A percentile compares a stretch with the other conserved stretches of the same genome.
Conservation (phyloP, 2,329 filamentous ascomycete species). For the Beauveria sp. region DNA sequence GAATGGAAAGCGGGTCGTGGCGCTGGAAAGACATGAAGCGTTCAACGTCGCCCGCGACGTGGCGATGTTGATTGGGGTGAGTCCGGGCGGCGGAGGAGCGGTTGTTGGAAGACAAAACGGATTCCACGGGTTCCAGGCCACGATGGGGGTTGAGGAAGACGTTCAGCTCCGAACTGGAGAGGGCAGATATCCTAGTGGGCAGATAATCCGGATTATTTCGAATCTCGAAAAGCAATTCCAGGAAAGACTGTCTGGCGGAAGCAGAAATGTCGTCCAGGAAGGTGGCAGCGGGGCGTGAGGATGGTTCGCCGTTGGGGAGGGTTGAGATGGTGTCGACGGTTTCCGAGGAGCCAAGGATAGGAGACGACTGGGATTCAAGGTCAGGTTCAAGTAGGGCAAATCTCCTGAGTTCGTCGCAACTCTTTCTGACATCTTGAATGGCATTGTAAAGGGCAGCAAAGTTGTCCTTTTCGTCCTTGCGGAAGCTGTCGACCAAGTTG, state of each 20-base stretch:
- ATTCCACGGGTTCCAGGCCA: slow-evolving; percentile 72
- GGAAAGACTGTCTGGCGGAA: slow-evolving; percentile 64
- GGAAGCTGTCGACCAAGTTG: slow-evolving; percentile 70
- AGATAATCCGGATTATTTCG: slow-evolving; percentile 84
- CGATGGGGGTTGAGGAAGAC: slow-evolving; percentile 72
- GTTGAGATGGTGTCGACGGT: slow-evolving; percentile 40
- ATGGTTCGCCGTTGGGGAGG: slow-evolving; percentile 29
- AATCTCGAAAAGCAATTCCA: slow-evolving; percentile 74
- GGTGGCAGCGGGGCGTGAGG: slow-evolving; percentile 39
- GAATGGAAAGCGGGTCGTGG: slow-evolving; percentile 74
- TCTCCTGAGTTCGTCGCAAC: slow-evolving; percentile 63
- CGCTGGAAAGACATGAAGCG: slow-evolving; percentile 82
- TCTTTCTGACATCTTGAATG: slow-evolving; percentile 70
- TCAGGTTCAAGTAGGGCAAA: slow-evolving; percentile 67
- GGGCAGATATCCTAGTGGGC: slow-evolving; percentile 68
- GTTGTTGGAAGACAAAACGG: slow-evolving; percentile 65
- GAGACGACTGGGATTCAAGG: slow-evolving; percentile 49
- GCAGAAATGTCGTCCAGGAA: slow-evolving; percentile 63
- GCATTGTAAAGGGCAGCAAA: slow-evolving; percentile 71
- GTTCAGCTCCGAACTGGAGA: slow-evolving; percentile 69
- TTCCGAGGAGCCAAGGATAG: slow-evolving; percentile 36
- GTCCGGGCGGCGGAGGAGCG: slow-evolving; percentile 38
- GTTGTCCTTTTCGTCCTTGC: slow-evolving; percentile 68
- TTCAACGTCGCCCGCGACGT: slow-evolving; percentile 53
- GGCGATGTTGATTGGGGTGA: slow-evolving; percentile 37